Evolutionary conservation across 345 rosid species (phyloP).

Genomic region (Euphorbia tirucalli): DNA sequence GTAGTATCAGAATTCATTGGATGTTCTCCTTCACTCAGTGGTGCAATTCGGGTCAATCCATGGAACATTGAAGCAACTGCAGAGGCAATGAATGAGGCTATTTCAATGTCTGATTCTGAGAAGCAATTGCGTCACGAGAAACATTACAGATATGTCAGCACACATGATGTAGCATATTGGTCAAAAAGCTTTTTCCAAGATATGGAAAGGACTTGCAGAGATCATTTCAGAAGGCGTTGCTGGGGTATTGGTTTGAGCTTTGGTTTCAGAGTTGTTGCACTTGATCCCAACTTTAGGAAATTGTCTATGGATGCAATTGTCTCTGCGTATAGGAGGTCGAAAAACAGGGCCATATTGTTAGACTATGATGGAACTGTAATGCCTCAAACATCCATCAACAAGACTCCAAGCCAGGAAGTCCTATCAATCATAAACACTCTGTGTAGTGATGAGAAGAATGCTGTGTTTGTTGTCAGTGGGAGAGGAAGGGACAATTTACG

Average conservation of each 20-base stretch:
- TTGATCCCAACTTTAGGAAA: conserved; percentile 67
- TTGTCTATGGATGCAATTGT: conserved; percentile 52
- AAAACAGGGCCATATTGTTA: conserved; percentile 57
- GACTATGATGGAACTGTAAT: conserved; percentile 77
- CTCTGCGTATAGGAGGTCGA: conserved; percentile 53
- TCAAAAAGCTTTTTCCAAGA: conserved; percentile 70
- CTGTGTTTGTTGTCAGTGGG: conserved; percentile 66
- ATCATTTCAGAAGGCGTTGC: conserved; percentile 64
- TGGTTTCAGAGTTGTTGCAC: conserved; percentile 73
- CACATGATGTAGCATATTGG: conserved; percentile 80
- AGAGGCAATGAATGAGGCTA: conserved; percentile 74
- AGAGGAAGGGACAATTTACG: conserved; percentile 63
- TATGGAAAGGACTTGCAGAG: conserved; percentile 68
- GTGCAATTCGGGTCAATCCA: conserved; percentile 72
- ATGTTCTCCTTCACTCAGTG: conserved; percentile 80
- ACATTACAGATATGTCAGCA: conserved; percentile 76
- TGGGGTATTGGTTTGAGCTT: conserved; percentile 79
- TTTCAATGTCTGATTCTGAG: conserved; percentile 58
- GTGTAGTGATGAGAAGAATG: conserved; percentile 51
- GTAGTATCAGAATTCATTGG: conserved; percentile 82
- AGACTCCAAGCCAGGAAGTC: conserved; percentile 50
- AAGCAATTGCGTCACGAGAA: conserved; percentile 89
- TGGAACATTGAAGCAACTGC: conserved; percentile 71
- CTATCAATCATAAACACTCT: conserved; percentile 51
- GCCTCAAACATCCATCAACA: conserved; percentile 68